phyloP scores from a whole-genome alignment of 2,329 filamentous ascomycete genomes.

The Diaporthe citrichinensis region DNA sequence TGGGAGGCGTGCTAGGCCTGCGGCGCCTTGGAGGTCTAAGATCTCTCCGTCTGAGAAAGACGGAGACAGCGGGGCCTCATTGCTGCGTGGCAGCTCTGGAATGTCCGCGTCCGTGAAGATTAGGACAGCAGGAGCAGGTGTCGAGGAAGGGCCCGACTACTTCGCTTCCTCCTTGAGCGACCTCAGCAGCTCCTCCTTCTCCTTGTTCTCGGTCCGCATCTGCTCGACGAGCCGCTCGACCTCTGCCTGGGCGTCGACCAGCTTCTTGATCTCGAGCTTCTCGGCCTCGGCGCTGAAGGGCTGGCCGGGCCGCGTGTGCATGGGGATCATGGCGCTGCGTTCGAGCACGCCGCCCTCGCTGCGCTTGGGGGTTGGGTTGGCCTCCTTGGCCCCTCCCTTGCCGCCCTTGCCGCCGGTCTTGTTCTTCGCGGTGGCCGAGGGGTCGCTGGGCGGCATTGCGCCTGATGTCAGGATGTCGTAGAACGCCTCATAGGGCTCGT shows the following conservation, averaged over 20 bases:
- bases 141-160: conserved; percentile 22
- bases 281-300: conserved; percentile 83
- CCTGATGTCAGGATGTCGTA: conserved; percentile 88
- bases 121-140: neutral
- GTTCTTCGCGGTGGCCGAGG: conserved; percentile 25
- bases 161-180: conserved; percentile 71
- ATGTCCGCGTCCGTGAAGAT: neutral
- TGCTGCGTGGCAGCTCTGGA: neutral
- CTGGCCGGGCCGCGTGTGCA: conserved; percentile 74
- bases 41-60: neutral
- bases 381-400: conserved; percentile 62
- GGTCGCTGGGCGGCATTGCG: conserved; percentile 62
- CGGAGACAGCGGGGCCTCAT: neutral
- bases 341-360: conserved; percentile 70
- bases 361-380: conserved; percentile 53
- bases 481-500: conserved; percentile 94
- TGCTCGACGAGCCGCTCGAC: conserved; percentile 72
- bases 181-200: conserved; percentile 74
- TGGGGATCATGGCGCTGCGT: conserved; percentile 82
- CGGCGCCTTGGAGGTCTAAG: too few species aligned
- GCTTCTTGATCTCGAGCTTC: conserved; percentile 71
- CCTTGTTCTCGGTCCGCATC: conserved; percentile 72
- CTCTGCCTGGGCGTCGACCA: conserved; percentile 74
- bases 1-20: neutral
- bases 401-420: conserved; percentile 59